These are phyloP conservation scores for Bipolaris victoriae DNA, from an alignment of 2,329 filamentous ascomycete species.

Conservation along the genomic window DNA sequence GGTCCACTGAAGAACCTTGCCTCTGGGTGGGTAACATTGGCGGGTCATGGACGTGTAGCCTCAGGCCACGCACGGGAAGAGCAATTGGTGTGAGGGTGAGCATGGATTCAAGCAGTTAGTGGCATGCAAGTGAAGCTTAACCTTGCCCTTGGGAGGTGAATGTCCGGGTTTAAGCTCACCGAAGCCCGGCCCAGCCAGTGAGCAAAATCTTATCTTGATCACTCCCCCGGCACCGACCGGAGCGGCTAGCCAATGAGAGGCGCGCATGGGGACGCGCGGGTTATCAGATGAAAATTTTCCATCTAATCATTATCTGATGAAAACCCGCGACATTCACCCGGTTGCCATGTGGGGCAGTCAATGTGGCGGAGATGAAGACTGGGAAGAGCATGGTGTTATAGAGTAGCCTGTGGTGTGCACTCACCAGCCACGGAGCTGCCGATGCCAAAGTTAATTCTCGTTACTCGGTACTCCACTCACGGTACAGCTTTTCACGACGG, in stretches of 20 bases:
- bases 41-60: slow-evolving; percentile 12
- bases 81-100: slow-evolving; percentile 15
- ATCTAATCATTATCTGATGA: slow-evolving; percentile 40
- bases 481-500: slow-evolving; percentile 2
- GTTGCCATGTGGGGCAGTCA: slow-evolving; percentile 1
- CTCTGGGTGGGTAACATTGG: slow-evolving; percentile 17
- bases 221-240: slow-evolving; percentile 27
- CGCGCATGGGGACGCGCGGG: slow-evolving; percentile 5
- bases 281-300: slow-evolving; percentile 39
- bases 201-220: slow-evolving; percentile 36
- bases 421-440: slow-evolving; percentile 4
- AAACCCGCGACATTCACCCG: slow-evolving; percentile 15
- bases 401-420: neutral
- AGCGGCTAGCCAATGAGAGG: slow-evolving; percentile 18
- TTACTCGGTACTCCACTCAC: neutral
- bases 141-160: slow-evolving; percentile 16
- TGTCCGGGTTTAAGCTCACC: slow-evolving; percentile 28
- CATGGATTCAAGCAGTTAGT: slow-evolving; percentile 19
- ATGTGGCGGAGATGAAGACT: slow-evolving; percentile 4
- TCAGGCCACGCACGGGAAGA: slow-evolving; percentile 19
- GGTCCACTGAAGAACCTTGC: slow-evolving; percentile 19
- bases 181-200: slow-evolving; percentile 27
- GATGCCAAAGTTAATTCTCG: slow-evolving; percentile 1
- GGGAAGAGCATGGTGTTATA: neutral
- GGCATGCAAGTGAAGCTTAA: slow-evolving; percentile 15